A percentile compares a stretch with the other conserved stretches of the same genome.
These are phyloP conservation scores for Jaltomata sinuosa DNA, from an alignment of 257 asterid genomes.

Conservation along the genomic window DNA sequence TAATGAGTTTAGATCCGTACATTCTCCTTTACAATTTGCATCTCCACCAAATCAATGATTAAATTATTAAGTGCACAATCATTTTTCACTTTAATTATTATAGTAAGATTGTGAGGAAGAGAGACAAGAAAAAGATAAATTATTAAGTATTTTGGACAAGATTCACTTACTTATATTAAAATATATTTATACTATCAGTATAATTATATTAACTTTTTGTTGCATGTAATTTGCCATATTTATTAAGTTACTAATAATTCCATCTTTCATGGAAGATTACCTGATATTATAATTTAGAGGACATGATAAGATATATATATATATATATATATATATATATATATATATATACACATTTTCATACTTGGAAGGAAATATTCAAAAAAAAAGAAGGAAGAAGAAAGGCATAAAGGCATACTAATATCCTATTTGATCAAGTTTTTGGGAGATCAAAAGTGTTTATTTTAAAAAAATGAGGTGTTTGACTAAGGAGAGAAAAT, in stretches of 20 bases:
- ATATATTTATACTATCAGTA: neutral
- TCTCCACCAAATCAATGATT: no score
- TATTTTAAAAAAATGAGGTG: no score
- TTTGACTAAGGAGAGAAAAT: no score
- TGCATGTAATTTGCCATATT: neutral
- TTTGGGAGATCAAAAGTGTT: no score
- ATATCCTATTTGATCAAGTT: no score
- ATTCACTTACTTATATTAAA: neutral
- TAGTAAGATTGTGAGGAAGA: neutral
- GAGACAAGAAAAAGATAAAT: neutral
- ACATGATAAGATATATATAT: no score
- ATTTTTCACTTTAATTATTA: neutral
- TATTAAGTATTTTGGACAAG: neutral
- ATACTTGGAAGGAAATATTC: neutral
- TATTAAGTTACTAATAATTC: neutral
- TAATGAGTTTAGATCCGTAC: neutral
- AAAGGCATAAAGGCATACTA: no score
- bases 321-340: no score
- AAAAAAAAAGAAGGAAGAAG: no score
- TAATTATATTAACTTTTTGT: neutral
- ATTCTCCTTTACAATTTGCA: neutral
- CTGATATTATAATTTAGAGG: neutral
- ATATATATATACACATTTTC: no score
- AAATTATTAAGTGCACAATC: no score
- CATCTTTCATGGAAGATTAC: neutral